Base-by-base conservation (phyloP, 2,329 filamentous ascomycete species). In the Fusarium proliferatum region DNA sequence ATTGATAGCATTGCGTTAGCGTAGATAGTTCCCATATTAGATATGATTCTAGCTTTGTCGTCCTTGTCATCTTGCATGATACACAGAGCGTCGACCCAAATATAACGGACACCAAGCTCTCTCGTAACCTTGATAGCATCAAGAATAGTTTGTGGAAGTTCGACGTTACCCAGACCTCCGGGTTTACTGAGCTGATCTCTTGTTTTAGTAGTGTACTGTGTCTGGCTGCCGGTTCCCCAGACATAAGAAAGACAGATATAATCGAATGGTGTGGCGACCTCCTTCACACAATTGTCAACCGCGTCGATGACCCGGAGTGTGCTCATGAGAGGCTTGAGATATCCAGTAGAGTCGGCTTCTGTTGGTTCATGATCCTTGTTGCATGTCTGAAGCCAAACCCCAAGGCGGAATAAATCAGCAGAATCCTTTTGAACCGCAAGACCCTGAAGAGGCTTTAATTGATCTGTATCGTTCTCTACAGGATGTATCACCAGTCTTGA, bases 21-120 rank as follows among this genome's bases (percentile, higher is more conserved):
- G 28, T 72, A 72, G 9, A 72, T 72, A 3, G 45, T 30, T 2
- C 56, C 49, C 70, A 72, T 72, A 10, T 56, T 69, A 3, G 21
- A 49, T 9, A 72, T 69, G 8, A 69, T 72, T 19, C 8, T 49
- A 5, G 23, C 55, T 33, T 72, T 72, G 19, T 72, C 69, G 3
- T 61, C 34, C 7, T 55, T 23, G 10, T 72, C 56, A 38, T 72
- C 64, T 39, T 72, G 69, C 11, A 9, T 41, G 21, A 72, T 72
- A 9, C 64, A 72, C 1, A 72, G 16, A 2, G 69, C 64, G 16
- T 72, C 70, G 5, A 72, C 56, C 70, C 70, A 72, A 23, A 72
- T 46, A 2, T 72, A 72, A 0, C 70, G 69, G 3, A 69, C n/a
- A 3, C 52, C 69, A 1, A 66, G 55, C 5, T 68, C 34, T 6